phyloP scores from a whole-genome alignment of 495 filamentous ascomycete genomes.

The Aspergillus nidulans region DNA sequence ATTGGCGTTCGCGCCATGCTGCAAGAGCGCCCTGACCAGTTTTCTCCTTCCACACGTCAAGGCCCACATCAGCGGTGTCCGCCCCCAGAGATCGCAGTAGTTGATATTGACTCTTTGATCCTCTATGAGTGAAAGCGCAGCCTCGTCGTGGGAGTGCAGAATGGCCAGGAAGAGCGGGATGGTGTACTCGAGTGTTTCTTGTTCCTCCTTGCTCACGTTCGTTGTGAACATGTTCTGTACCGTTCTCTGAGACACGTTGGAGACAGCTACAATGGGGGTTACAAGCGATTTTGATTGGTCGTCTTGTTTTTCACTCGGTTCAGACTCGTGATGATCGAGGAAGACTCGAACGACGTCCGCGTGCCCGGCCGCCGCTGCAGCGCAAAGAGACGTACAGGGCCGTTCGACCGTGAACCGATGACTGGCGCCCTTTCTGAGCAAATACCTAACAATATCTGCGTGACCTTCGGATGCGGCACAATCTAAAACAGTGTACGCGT shows the following conservation, averaged over 20 bases:
- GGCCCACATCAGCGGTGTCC: background rate
- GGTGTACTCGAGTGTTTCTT: background rate
- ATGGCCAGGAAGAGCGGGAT: background rate
- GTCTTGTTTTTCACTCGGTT: background rate
- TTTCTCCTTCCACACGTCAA: background rate
- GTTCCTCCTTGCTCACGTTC: background rate
- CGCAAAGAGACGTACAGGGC: background rate
- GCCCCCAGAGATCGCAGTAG: background rate
- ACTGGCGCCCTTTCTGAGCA: background rate
- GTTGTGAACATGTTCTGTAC: no score
- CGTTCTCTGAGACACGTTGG: no score
- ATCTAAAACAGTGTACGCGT: background rate
- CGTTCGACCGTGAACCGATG: background rate
- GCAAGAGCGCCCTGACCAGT: background rate
- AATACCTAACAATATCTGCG: background rate
- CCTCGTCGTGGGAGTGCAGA: background rate
- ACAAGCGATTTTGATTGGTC: background rate
- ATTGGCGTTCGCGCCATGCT: background rate
- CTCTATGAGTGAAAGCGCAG: background rate
- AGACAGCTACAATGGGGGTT: no score
- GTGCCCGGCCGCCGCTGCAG: background rate
- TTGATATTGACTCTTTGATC: background rate
- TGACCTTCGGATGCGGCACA: background rate
- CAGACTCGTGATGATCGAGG: background rate
- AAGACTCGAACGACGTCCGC: background rate